Evolutionary conservation across 2,329 filamentous ascomycete species (phyloP), one percentile per base, ranked within the genome.

Genomic region (Fonsecaea nubica): DNA sequence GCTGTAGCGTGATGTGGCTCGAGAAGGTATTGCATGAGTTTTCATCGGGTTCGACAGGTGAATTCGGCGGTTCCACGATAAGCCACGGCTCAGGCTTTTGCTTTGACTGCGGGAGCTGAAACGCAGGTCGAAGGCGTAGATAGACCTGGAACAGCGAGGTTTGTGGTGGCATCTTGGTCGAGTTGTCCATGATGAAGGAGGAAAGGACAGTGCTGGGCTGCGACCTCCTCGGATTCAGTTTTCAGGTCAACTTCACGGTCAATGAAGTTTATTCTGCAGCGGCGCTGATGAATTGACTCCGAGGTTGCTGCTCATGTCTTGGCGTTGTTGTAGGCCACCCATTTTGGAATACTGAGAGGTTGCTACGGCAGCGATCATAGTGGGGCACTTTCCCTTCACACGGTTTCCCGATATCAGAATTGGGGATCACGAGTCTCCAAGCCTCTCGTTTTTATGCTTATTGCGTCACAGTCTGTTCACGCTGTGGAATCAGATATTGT

Each of bases 111-210:
- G 60, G 68, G 64, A 98, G 94, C 79, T 97, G 90, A 77, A 98
- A 98, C 45, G 97, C 87, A n/a, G 91, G 91, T 15, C 91, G 89
- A 56, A 98, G 83, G 57, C 94, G 91, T 48, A 98, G 85, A 76
- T 92, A 97, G 64, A 98, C 94, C 79, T 97, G 90, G 77, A 98
- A 98, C 42, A 97, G 87, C 58, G 87, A 85, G 68, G 71, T 72
- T 63, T 69, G 65, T 30, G 69, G 48, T 32, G 66, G 33, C 71
- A 69, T 70, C 52, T 70, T 72, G 61, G 40, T 62, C 8, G 70
- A 52, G 38, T 48, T 64, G n/a, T 72, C 70, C 69, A 71, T 71
- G 36, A 30, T 65, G 66, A 32, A 64, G 36, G 36, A 32, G 48
- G 8, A 71, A 30, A 8, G 8, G 13, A 13, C 42, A 30, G 48